Conservation (phyloP, 495 filamentous ascomycete genomes). For the Penicillium chermesinum region DNA sequence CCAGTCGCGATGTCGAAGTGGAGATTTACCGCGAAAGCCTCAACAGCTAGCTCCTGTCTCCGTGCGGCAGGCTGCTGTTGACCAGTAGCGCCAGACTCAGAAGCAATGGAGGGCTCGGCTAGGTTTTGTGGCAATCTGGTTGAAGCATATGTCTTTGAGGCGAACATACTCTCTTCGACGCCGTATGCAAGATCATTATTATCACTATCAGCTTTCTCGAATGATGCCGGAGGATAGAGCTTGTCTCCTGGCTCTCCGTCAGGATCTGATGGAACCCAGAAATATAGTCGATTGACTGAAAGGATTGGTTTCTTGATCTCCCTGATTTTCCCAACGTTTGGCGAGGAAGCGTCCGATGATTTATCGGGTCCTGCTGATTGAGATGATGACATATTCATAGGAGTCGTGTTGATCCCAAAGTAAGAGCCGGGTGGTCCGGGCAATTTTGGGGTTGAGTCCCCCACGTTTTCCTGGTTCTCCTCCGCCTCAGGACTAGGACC, state of each 20-base stretch:
- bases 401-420: slow-evolving; percentile 8
- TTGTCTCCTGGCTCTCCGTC: slow-evolving; percentile 7
- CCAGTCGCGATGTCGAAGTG: slow-evolving; percentile 66
- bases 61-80: slow-evolving; percentile 2
- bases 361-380: slow-evolving; percentile 14
- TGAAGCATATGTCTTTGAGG: slow-evolving; percentile 24
- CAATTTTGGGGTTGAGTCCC: slow-evolving; percentile 27
- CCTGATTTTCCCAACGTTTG: slow-evolving; percentile 14
- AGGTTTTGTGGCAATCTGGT: slow-evolving; percentile 17
- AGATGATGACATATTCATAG: slow-evolving; percentile 5
- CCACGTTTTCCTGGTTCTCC: slow-evolving; percentile 11
- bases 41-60: slow-evolving; percentile 41
- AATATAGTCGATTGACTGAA: slow-evolving; percentile 27
- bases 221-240: slow-evolving; percentile 2
- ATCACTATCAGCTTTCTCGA: slow-evolving; percentile 14
- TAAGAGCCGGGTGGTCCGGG: slow-evolving; percentile 16
- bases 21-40: slow-evolving; percentile 49
- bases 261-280: slow-evolving; percentile 32
- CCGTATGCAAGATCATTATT: slow-evolving; percentile 19
- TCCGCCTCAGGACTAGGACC: neutral
- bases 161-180: slow-evolving; percentile 26
- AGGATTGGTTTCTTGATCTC: slow-evolving; percentile 34
- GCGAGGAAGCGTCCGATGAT: slow-evolving; percentile 16
- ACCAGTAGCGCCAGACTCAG: slow-evolving; percentile 9
- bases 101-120: slow-evolving; percentile 9